phyloP scores from a whole-genome alignment of 2,329 filamentous ascomycete genomes.

The Colletotrichum spinosum region DNA sequence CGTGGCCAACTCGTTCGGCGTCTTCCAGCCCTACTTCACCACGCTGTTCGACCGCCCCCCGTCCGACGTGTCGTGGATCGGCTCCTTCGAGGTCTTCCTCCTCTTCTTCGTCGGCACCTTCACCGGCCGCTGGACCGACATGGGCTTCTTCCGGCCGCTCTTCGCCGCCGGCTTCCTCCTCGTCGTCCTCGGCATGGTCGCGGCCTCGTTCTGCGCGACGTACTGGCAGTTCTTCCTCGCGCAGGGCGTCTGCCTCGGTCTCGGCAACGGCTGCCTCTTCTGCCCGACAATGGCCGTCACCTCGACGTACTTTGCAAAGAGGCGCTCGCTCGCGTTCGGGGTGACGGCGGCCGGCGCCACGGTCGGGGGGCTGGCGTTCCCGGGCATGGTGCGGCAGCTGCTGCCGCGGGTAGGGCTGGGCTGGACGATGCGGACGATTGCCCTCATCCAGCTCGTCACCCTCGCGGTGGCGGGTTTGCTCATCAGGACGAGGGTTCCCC shows the following conservation, averaged over 20 bases:
- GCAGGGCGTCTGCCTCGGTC: constrained; percentile 65
- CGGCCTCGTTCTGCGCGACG: constrained; percentile 52
- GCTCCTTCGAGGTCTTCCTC: constrained; percentile 64
- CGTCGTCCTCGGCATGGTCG: constrained; percentile 60
- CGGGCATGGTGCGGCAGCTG: constrained; percentile 66
- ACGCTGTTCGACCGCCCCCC: constrained; percentile 51
- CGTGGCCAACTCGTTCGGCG: constrained; percentile 65
- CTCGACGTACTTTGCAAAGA: constrained; percentile 72
- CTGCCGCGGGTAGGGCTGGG: constrained; percentile 66
- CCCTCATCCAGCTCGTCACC: constrained; percentile 66
- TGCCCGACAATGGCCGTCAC: constrained; percentile 73
- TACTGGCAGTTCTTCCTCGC: constrained; percentile 69
- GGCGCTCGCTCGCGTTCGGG: constrained; percentile 70
- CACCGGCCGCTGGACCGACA: constrained; percentile 64
- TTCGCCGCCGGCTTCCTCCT: constrained; percentile 55
- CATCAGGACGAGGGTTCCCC: constrained; percentile 55
- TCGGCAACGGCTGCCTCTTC: constrained; percentile 73
- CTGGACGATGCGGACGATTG: constrained; percentile 70
- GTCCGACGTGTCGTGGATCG: constrained; percentile 66
- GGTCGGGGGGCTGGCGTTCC: constrained; percentile 67
- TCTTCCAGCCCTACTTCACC: constrained; percentile 66
- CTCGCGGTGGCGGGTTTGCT: constrained; percentile 51
- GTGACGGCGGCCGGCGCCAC: constrained; percentile 70
- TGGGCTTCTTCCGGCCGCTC: constrained; percentile 61
- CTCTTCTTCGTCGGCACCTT: constrained; percentile 67